Percentiles rank a stretch among this genome's conserved stretches.
Conservation (phyloP, 768 basidiomycete genomes). For the Sutorius australiensis region DNA sequence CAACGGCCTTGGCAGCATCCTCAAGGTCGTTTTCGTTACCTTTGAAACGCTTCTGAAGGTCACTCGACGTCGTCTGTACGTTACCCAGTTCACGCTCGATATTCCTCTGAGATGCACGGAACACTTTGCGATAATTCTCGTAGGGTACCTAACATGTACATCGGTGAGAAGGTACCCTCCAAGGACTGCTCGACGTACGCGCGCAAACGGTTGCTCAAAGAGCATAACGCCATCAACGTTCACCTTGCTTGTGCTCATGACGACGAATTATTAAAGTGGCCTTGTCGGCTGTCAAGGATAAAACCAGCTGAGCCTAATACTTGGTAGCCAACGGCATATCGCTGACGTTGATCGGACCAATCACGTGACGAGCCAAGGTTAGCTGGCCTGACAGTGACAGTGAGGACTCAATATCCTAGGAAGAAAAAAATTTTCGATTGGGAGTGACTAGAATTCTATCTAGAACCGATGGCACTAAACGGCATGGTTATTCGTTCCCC, state of each 20-base stretch:
- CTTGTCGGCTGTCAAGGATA: constrained; percentile 8
- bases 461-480: neutral
- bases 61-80: constrained; percentile 53
- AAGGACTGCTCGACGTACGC: constrained; percentile 41
- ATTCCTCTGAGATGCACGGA: constrained; percentile 74
- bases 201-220: constrained; percentile 80
- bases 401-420: constrained; percentile 16
- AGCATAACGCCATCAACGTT: constrained; percentile 72
- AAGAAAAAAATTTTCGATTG: constrained; percentile 8
- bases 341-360: constrained; percentile 16
- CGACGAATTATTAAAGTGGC: constrained; percentile 1
- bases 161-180: constrained; percentile 8
- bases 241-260: constrained; percentile 45
- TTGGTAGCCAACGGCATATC: neutral
- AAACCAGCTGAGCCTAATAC: neutral
- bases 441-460: constrained; percentile 6
- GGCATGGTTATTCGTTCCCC: constrained; percentile 12
- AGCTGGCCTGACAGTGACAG: neutral
- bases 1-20: constrained; percentile 58
- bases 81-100: constrained; percentile 75
- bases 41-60: constrained; percentile 50
- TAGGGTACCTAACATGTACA: constrained; percentile 65
- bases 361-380: constrained; percentile 24
- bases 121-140: constrained; percentile 86
- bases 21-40: constrained; percentile 39